Percentiles rank a stretch among this genome's conserved stretches.
These are phyloP conservation scores for Leptographium wingfieldii DNA, from an alignment of 2,329 filamentous ascomycete genomes.

Conservation along the genomic window DNA sequence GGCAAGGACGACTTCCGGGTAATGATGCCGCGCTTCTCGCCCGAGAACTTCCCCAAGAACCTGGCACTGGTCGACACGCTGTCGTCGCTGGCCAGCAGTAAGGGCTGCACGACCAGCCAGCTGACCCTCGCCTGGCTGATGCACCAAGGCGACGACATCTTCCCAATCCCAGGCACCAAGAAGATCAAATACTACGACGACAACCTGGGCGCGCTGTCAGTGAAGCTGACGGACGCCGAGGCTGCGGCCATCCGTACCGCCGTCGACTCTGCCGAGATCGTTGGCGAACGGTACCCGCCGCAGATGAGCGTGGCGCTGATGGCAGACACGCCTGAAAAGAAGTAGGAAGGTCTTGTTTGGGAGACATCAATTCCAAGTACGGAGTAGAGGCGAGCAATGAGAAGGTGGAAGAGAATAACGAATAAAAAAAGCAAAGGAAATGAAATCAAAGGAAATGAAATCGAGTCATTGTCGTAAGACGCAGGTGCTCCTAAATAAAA, in stretches of 20 bases:
- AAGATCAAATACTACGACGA: conserved; percentile 19
- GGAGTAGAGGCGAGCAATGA: no score
- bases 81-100: conserved; percentile 13
- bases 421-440: background rate
- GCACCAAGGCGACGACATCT: conserved; percentile 28
- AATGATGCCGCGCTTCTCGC: conserved; percentile 25
- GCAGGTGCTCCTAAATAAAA: background rate
- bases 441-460: background rate
- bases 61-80: conserved; percentile 16
- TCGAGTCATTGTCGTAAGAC: background rate
- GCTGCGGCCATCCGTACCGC: conserved; percentile 5
- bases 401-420: background rate
- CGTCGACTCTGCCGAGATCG: background rate
- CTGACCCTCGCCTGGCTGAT: conserved; percentile 44
- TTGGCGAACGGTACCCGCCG: conserved; percentile 6
- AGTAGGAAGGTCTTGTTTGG: background rate
- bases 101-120: conserved; percentile 33
- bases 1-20: conserved; percentile 8
- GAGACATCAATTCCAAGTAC: no score
- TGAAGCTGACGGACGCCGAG: conserved; percentile 11
- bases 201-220: conserved; percentile 16
- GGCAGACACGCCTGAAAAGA: background rate
- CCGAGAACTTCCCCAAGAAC: conserved; percentile 37
- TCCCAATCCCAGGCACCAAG: conserved; percentile 26
- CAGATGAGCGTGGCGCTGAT: background rate